Evolutionary conservation across 345 rosid genomes (phyloP).

Genomic region (Acer saccharum): DNA sequence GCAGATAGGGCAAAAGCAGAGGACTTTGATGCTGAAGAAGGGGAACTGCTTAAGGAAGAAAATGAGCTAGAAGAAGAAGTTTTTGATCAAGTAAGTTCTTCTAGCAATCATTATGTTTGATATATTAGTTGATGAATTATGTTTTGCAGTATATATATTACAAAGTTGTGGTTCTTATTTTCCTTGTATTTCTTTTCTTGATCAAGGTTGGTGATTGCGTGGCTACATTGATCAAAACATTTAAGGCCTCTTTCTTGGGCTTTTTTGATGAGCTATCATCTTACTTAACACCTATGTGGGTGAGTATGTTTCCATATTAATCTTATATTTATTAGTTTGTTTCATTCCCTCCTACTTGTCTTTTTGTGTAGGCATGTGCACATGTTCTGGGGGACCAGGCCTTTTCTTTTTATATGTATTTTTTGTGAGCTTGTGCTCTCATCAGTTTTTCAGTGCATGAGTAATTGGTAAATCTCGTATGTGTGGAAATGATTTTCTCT

Average conservation of each 20-base stretch:
- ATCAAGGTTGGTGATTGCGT: constrained; percentile 69
- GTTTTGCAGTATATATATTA: background rate
- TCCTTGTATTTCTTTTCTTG: constrained; percentile 16
- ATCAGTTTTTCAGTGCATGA: background rate
- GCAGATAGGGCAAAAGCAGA: constrained; percentile 64
- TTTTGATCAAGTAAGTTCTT: constrained; percentile 52
- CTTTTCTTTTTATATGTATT: constrained; percentile 3
- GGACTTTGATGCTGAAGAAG: constrained; percentile 74
- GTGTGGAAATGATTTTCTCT: background rate
- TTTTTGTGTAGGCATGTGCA: background rate
- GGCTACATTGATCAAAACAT: constrained; percentile 69
- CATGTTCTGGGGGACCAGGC: background rate
- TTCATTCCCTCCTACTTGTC: background rate
- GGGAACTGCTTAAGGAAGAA: constrained; percentile 66
- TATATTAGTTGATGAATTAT: constrained; percentile 7
- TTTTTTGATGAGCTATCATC: constrained; percentile 65
- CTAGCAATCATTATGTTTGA: background rate
- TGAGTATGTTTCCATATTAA: constrained; percentile 32
- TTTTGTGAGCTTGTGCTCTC: background rate
- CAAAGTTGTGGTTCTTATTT: constrained; percentile 16
- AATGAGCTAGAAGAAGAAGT: constrained; percentile 80
- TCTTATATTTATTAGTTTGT: background rate
- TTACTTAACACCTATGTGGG: constrained; percentile 81
- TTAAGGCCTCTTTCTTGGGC: constrained; percentile 61
- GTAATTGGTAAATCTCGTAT: background rate